Base-by-base conservation (phyloP, 148 eudicot species). In the Mesembryanthemum crystallinum region DNA sequence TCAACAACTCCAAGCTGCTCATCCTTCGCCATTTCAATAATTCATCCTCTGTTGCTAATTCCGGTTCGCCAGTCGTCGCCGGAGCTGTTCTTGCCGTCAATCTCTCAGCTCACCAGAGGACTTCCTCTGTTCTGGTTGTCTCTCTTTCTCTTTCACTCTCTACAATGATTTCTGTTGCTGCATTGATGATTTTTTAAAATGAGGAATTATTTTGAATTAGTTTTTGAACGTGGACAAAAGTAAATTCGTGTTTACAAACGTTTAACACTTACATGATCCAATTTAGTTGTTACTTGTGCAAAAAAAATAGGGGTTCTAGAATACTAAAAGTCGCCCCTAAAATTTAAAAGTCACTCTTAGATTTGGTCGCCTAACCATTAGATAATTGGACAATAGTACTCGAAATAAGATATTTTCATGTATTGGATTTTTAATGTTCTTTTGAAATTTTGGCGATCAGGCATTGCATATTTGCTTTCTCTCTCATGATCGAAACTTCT, bases 21-120 rank as follows among this genome's bases (percentile, higher is more conserved):
- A 35, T 35, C 39, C 39, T 35, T 3, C 3, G 39, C 3, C 3
- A 35, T 2, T 35, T 35, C 39, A 35, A 35, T 71, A 35, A 35
- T 71, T 55, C 79, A 12, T 45, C 65, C 25, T 64, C 79, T 52
- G 21, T 66, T 54, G 65, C 79, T 24, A 24, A 66, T 33, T 25
- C 77, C 28, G 72, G 7, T 23, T 39, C 73, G 23, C 35, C 59
- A 1, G 13, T 15, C 12, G 15, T 10, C 27, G 20, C 61, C n/a
- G 57, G 57, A 15, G 17, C 39, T 62, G 5, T 35, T 72, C 33
- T 54, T 49, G 25, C 74, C 25, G 39, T 17, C 12, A 47, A 77
- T 5, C 0, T 3, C 18, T 51, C 75, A 11, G 37, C 52, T 62
- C 71, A 5, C 55, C 63, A 15, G 39, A 35, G 18, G 52, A 49